Percentiles rank a stretch among this genome's conserved stretches.
phyloP scores from a whole-genome alignment of 2,329 filamentous ascomycete species.

The Colletotrichum lindemuthianum region DNA sequence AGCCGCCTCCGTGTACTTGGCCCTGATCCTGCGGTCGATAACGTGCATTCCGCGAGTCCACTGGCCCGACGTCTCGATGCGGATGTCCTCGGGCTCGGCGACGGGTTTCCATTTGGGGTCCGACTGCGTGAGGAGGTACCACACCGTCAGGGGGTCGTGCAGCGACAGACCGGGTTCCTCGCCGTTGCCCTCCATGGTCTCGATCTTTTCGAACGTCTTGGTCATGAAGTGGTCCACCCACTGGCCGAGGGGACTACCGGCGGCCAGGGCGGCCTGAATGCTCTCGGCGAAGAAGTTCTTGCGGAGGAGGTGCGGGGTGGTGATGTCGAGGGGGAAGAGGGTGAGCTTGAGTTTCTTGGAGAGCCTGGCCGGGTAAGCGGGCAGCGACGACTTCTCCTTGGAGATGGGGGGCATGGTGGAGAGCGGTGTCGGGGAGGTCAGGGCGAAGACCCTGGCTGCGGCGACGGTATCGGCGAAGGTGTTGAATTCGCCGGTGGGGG shows the following conservation, averaged over 20 bases:
- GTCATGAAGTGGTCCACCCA: slow-evolving; percentile 79
- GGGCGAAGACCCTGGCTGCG: slow-evolving; percentile 78
- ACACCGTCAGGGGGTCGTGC: slow-evolving; percentile 82
- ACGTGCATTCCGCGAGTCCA: slow-evolving; percentile 96
- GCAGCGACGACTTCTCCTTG: slow-evolving; percentile 59
- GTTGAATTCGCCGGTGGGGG: slow-evolving; percentile 93
- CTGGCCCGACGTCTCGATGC: slow-evolving; percentile 89
- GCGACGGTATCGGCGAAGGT: slow-evolving; percentile 87
- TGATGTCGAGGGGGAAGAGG: slow-evolving; percentile 82
- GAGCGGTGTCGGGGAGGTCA: slow-evolving; percentile 77
- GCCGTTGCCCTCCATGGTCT: slow-evolving; percentile 67
- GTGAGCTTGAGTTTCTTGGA: slow-evolving; percentile 72
- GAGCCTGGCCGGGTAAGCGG: slow-evolving; percentile 71
- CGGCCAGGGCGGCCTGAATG: slow-evolving; percentile 64
- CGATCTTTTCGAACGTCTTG: slow-evolving; percentile 77
- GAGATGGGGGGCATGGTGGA: slow-evolving; percentile 83
- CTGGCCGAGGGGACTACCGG: slow-evolving; percentile 76
- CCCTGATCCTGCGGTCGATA: slow-evolving; percentile 75
- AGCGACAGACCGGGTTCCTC: slow-evolving; percentile 71
- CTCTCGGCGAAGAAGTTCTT: slow-evolving; percentile 67
- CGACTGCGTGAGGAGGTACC: slow-evolving; percentile 76
- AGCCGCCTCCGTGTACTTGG: slow-evolving; percentile 58
- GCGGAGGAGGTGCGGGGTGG: slow-evolving; percentile 73
- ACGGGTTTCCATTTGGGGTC: slow-evolving; percentile 68
- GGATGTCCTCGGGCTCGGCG: slow-evolving; percentile 78